Conservation (phyloP, 2,329 filamentous ascomycete species). For the Sporothrix pseudoabietina region DNA sequence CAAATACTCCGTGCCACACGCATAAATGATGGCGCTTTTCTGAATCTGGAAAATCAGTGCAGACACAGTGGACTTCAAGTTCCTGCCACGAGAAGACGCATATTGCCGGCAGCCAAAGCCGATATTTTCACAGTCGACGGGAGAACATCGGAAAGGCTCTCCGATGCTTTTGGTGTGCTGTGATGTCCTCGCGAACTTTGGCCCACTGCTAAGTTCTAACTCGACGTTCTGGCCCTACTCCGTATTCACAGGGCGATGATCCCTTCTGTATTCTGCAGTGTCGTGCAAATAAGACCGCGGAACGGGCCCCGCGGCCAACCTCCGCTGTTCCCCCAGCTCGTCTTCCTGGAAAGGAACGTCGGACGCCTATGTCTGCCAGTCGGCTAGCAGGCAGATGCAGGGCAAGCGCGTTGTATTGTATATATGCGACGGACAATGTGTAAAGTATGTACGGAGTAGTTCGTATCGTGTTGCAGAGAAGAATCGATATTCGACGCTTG, state of each 20-base stretch:
- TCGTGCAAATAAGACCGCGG: constrained; percentile 9
- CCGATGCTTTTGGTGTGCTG: neutral
- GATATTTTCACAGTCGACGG: neutral
- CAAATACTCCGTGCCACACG: neutral
- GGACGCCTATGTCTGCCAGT: neutral
- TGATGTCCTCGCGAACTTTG: neutral
- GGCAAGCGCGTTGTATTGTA: neutral
- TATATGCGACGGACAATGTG: neutral
- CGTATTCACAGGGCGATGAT: neutral
- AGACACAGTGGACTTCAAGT: neutral
- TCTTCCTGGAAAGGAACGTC: neutral
- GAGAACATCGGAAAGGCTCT: neutral
- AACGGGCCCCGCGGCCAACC: neutral
- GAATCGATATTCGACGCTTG: neutral
- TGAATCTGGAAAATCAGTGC: neutral
- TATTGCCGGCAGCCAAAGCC: neutral
- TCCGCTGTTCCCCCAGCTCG: neutral
- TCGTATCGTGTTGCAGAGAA: neutral
- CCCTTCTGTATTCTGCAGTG: neutral
- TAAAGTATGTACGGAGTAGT: neutral
- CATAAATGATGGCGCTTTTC: constrained; percentile 20
- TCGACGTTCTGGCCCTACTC: neutral
- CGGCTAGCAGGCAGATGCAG: neutral
- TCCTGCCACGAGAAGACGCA: neutral
- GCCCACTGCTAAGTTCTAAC: neutral